These are phyloP conservation scores for Calonectria ilicicola DNA, from an alignment of 2,329 filamentous ascomycete species.

Conservation along the genomic window DNA sequence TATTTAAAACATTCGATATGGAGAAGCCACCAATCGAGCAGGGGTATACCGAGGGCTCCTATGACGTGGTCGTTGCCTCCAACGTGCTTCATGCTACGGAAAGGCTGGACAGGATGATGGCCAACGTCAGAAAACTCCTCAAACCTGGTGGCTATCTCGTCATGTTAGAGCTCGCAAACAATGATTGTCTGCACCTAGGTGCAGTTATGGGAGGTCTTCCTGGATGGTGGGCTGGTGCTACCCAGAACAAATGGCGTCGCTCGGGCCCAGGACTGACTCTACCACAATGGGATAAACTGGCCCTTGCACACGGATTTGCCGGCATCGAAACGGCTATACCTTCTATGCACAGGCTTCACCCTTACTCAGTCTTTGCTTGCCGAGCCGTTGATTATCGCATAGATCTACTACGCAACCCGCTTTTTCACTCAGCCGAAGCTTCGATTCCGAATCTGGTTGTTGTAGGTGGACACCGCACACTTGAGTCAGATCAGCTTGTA, in stretches of 20 bases:
- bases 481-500: not conserved
- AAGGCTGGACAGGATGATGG: conserved; percentile 36
- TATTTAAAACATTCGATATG: conserved; percentile 35
- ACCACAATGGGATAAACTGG: not conserved
- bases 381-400: not conserved
- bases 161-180: not conserved
- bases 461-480: not conserved
- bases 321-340: conserved; percentile 7
- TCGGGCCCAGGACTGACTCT: not conserved
- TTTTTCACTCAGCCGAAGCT: not conserved
- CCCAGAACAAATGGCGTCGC: not conserved
- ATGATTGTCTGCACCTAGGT: not conserved
- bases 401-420: not conserved
- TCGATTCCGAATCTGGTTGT: not conserved
- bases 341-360: not conserved
- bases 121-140: conserved; percentile 34
- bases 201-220: conserved; percentile 16
- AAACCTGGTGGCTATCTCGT: conserved; percentile 45
- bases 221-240: conserved; percentile 26
- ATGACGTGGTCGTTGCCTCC: conserved; percentile 53
- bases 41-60: conserved; percentile 43
- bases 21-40: conserved; percentile 39
- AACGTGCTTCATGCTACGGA: conserved; percentile 49
- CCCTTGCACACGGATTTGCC: not conserved
- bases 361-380: not conserved